Evolutionary conservation across 2,329 filamentous ascomycete genomes (phyloP).

Genomic region (Colletotrichum sp.): DNA sequence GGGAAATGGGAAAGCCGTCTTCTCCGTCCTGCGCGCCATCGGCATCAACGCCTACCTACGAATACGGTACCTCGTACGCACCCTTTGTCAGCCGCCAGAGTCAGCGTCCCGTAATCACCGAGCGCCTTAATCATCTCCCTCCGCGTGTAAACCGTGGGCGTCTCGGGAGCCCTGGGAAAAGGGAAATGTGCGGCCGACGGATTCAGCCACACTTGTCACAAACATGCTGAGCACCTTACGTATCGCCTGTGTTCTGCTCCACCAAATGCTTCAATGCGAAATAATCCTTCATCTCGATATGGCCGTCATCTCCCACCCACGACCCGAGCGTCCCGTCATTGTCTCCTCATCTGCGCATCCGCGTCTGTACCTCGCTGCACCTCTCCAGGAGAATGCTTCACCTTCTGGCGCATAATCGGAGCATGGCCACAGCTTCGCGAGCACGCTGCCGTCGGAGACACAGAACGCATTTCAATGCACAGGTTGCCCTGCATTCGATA

Average conservation of each 20-base stretch:
- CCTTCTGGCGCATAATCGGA: background rate
- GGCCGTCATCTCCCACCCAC: background rate
- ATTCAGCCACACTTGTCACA: slow-evolving; percentile 7
- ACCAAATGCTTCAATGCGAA: background rate
- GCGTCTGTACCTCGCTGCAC: background rate
- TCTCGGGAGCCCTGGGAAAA: background rate
- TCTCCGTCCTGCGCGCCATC: background rate
- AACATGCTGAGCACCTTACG: background rate
- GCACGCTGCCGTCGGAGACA: background rate
- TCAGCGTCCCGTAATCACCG: background rate
- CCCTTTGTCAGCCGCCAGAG: slow-evolving; percentile 5
- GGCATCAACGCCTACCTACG: background rate
- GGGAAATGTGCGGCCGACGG: background rate
- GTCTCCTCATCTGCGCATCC: background rate
- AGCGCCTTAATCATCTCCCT: background rate
- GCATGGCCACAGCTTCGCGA: background rate
- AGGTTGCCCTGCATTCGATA: background rate
- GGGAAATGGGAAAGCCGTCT: background rate
- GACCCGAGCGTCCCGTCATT: background rate
- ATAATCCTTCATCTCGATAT: background rate
- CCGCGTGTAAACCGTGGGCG: background rate
- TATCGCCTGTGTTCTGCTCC: background rate
- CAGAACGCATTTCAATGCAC: background rate
- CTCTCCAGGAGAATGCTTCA: background rate
- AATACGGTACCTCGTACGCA: background rate